Conservation (phyloP, 768 basidiomycete genomes). For the Rhizopogon sp. region DNA sequence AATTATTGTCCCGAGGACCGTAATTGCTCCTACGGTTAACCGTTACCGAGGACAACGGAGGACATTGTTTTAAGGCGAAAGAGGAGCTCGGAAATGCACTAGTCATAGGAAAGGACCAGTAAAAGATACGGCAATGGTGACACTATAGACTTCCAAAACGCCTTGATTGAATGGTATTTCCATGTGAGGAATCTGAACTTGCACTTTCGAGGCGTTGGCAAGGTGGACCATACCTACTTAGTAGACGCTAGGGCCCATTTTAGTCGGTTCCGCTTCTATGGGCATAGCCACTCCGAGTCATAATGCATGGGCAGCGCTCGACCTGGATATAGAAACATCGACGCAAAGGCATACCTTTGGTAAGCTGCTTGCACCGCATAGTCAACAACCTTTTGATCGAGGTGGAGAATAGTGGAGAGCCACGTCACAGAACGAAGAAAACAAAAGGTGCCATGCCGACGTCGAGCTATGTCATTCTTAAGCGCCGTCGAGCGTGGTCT, state of each 20-base stretch:
- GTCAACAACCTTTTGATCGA: background rate
- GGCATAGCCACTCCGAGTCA: background rate
- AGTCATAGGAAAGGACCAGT: background rate
- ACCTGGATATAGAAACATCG: background rate
- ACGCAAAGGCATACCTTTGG: background rate
- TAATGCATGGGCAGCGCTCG: background rate
- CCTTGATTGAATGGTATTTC: background rate
- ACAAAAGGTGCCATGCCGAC: constrained; percentile 2
- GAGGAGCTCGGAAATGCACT: no score
- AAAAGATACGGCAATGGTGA: no score
- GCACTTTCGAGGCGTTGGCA: background rate
- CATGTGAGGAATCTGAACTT: background rate
- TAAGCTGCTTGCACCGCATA: constrained; percentile 1
- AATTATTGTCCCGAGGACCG: no score
- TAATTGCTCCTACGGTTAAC: no score
- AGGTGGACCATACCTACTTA: background rate
- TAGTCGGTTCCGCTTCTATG: background rate
- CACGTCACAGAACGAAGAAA: background rate
- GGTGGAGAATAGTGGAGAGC: background rate
- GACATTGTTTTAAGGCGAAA: no score
- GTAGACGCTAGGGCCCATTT: background rate
- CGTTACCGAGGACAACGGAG: no score
- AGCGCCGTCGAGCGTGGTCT: background rate
- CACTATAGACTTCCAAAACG: background rate
- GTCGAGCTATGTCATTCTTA: background rate